phyloP scores from a whole-genome alignment of 805 yeast genomes.

The Ogataea salicorniae region DNA sequence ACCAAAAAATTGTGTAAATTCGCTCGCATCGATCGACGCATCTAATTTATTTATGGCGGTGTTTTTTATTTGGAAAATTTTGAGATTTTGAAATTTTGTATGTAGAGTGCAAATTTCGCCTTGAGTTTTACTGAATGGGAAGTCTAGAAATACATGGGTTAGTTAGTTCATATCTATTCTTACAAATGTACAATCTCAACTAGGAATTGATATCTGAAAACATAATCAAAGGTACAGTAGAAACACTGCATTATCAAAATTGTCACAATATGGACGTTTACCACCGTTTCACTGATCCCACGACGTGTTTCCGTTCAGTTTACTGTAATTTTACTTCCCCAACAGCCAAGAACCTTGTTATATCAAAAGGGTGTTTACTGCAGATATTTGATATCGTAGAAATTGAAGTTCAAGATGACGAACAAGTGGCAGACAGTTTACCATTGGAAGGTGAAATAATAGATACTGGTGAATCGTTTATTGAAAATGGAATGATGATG shows the following conservation, averaged over 20 bases:
- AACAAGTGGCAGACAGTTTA: slow-evolving; percentile 7
- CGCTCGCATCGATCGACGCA: too few relatives aligned
- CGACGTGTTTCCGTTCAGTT: slow-evolving; percentile 60
- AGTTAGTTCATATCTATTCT: neutral
- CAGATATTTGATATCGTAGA: slow-evolving; percentile 49
- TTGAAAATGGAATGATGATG: slow-evolving; percentile 19
- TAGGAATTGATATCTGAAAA: too few relatives aligned
- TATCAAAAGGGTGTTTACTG: slow-evolving; percentile 66
- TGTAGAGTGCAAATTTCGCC: too few relatives aligned
- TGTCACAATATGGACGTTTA: slow-evolving; percentile 61
- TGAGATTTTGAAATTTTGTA: too few relatives aligned
- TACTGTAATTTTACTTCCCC: slow-evolving; percentile 40
- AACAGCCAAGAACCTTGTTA: slow-evolving; percentile 48
- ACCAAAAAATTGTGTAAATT: too few relatives aligned
- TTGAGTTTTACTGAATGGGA: too few relatives aligned
- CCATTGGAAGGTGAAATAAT: slow-evolving; percentile 9
- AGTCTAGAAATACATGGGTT: too few relatives aligned
- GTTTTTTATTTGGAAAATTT: too few relatives aligned
- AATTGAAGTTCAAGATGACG: slow-evolving; percentile 16
- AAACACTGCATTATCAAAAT: too few relatives aligned
- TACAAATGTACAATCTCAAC: neutral
- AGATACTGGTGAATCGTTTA: slow-evolving; percentile 15
- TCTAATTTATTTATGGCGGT: too few relatives aligned
- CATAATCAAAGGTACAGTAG: too few relatives aligned
- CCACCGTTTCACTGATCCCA: slow-evolving; percentile 70